These are phyloP conservation scores for Cruciata laevipes DNA, from an alignment of 257 asterid genomes.

Conservation along the genomic window DNA sequence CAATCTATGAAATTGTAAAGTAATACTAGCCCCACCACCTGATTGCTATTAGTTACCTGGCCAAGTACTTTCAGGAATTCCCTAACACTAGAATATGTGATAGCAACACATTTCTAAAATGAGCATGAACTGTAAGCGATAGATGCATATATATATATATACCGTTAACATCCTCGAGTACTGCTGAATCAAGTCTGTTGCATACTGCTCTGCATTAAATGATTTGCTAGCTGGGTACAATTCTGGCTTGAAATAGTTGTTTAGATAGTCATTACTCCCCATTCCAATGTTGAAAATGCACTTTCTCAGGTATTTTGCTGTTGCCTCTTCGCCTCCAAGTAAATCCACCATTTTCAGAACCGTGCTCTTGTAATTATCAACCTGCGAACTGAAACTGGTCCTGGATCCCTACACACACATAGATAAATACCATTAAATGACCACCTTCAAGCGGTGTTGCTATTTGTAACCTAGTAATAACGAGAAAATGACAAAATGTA, in stretches of 20 bases:
- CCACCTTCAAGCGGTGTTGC: too few relatives aligned
- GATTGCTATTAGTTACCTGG: too few relatives aligned
- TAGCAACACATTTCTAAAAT: too few relatives aligned
- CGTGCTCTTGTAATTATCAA: conserved; percentile 66
- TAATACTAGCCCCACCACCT: too few relatives aligned
- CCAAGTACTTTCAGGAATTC: too few relatives aligned
- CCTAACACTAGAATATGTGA: too few relatives aligned
- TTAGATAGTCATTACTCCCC: conserved; percentile 50
- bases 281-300: conserved; percentile 36
- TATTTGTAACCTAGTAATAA: too few relatives aligned
- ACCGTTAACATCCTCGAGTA: conserved; percentile 33
- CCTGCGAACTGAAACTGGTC: conserved; percentile 50
- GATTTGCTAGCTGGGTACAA: conserved; percentile 31
- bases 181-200: conserved; percentile 33
- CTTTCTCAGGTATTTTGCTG: conserved; percentile 36
- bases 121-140: neutral
- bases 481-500: too few relatives aligned
- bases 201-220: conserved; percentile 32
- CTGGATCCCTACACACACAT: conserved; percentile 51
- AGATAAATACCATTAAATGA: too few relatives aligned
- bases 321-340: conserved; percentile 29
- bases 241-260: conserved; percentile 45
- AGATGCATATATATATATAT: neutral
- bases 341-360: conserved; percentile 45
- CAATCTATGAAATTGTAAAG: too few relatives aligned